Percentiles rank a stretch among this genome's conserved stretches.
These are phyloP conservation scores for Ailanthus altissimus DNA, from an alignment of 345 rosid genomes.

Conservation along the genomic window DNA sequence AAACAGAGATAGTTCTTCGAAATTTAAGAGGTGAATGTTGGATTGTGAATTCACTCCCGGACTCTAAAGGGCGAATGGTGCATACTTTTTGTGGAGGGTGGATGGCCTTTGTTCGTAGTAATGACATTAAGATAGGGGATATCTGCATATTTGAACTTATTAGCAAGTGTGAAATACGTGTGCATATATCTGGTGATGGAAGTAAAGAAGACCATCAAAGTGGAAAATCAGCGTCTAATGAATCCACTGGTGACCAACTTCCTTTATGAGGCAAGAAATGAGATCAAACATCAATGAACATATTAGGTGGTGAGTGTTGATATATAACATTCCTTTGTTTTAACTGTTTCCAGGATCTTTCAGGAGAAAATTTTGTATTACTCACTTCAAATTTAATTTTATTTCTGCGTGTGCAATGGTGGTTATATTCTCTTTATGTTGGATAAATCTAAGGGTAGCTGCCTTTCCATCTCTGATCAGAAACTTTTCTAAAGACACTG, in stretches of 20 bases:
- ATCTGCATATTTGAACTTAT: constrained; percentile 65
- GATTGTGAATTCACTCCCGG: constrained; percentile 68
- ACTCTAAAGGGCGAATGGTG: constrained; percentile 50
- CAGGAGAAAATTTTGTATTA: neutral
- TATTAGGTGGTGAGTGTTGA: constrained; percentile 11
- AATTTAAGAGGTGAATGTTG: constrained; percentile 49
- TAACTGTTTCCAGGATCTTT: neutral
- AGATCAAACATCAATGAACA: neutral
- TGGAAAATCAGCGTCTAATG: constrained; percentile 24
- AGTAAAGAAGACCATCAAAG: constrained; percentile 22
- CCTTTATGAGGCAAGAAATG: constrained; percentile 19
- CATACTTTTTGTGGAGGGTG: constrained; percentile 71
- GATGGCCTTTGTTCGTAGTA: constrained; percentile 67
- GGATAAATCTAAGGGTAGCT: neutral
- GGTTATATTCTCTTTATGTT: neutral
- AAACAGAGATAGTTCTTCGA: constrained; percentile 54
- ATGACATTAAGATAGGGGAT: constrained; percentile 52
- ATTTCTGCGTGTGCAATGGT: neutral
- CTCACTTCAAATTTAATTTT: neutral
- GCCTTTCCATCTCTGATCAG: neutral
- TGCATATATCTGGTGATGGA: constrained; percentile 52
- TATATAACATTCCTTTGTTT: neutral
- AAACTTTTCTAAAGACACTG: neutral
- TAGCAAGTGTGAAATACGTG: constrained; percentile 51
- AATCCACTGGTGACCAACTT: constrained; percentile 13